Evolutionary conservation across 352 stramenopile genomes (phyloP).

Genomic region (Thalassiosira livingstoniorum): DNA sequence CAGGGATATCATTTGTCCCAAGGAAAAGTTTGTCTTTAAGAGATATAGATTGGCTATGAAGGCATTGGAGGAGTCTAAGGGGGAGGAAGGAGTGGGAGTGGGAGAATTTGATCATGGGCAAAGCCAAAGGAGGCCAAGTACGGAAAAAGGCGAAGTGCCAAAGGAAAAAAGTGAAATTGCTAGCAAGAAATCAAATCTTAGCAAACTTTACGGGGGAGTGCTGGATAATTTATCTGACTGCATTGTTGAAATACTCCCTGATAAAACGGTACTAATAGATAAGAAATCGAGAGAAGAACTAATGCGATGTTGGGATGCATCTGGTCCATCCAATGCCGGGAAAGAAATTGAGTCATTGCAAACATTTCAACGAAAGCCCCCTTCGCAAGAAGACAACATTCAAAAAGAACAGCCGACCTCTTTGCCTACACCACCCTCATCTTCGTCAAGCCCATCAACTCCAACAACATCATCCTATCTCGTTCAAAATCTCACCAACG

Average conservation of each 20-base stretch:
- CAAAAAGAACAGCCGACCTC: too few species aligned
- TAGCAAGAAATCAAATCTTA: conserved; percentile 21
- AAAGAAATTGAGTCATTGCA: too few species aligned
- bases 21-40: conserved; percentile 61
- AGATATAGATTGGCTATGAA: conserved; percentile 51
- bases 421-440: not conserved
- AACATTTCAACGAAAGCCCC: too few species aligned
- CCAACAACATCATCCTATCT: conserved; percentile 10
- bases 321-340: not conserved
- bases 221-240: conserved; percentile 53
- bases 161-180: conserved; percentile 9
- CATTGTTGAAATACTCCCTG: conserved; percentile 45
- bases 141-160: conserved; percentile 5
- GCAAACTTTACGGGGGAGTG: conserved; percentile 41
- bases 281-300: not conserved
- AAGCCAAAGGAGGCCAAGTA: not conserved
- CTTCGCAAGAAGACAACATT: too few species aligned
- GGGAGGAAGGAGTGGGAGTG: conserved; percentile 19
- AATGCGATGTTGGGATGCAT: not conserved
- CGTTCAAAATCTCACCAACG: conserved; percentile 12
- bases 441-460: not conserved
- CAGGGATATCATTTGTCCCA: conserved; percentile 51
- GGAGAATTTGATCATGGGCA: not conserved
- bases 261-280: conserved; percentile 26
- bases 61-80: too few species aligned